phyloP scores from a whole-genome alignment of 345 rosid genomes.

The Syzygium aromaticum region DNA sequence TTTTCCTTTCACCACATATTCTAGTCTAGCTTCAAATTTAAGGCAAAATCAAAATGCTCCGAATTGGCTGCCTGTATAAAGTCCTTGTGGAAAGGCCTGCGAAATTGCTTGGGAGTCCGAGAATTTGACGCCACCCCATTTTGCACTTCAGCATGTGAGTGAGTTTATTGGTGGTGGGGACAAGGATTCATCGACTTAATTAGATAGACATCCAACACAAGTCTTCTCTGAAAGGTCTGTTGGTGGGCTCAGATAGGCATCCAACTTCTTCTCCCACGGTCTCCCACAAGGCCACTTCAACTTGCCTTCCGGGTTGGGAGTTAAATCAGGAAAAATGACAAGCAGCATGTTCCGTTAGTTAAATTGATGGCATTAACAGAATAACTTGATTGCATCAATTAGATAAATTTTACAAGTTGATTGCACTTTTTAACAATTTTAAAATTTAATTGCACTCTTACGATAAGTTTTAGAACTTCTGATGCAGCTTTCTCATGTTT shows the following conservation, averaged over 20 bases:
- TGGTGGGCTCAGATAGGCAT: not conserved
- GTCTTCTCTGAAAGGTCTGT: not conserved
- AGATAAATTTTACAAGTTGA: too few relatives aligned
- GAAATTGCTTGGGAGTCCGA: not conserved
- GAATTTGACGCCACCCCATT: not conserved
- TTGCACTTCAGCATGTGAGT: not conserved
- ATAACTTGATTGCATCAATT: too few relatives aligned
- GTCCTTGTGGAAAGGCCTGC: not conserved
- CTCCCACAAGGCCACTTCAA: not conserved
- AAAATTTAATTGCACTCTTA: too few relatives aligned
- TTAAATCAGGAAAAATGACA: not conserved
- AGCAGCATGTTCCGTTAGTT: too few relatives aligned
- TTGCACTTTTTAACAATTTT: too few relatives aligned
- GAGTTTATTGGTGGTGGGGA: not conserved
- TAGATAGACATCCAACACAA: not conserved
- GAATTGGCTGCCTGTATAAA: not conserved
- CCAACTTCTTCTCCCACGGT: not conserved
- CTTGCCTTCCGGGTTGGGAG: not conserved
- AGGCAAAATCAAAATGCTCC: not conserved
- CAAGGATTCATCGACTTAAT: not conserved
- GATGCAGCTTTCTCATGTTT: too few relatives aligned
- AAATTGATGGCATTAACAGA: too few relatives aligned
- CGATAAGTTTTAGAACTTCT: too few relatives aligned
- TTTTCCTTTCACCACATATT: not conserved
- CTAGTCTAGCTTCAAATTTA: not conserved